phyloP scores from a whole-genome alignment of 164 flowering plant species.

The Malania oleifera region DNA sequence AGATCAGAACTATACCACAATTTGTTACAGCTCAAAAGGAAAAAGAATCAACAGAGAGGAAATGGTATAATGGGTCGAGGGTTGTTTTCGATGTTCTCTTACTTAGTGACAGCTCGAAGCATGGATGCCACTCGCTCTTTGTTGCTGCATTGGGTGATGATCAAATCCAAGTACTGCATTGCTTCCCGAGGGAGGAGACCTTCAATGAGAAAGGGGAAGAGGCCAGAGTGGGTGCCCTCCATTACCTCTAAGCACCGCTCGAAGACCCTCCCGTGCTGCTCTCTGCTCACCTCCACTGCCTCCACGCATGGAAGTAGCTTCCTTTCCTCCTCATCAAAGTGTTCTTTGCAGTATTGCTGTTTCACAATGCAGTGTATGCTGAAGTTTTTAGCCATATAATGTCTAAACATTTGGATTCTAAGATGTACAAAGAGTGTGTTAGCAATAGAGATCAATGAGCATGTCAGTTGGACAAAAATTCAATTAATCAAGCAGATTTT shows the following conservation, averaged over 20 bases:
- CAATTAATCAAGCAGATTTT: no score
- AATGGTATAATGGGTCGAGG: no score
- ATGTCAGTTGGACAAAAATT: no score
- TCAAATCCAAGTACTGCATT: slow-evolving; percentile 52
- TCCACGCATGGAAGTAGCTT: slow-evolving; percentile 57
- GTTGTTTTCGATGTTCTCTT: no score
- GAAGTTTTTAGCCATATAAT: no score
- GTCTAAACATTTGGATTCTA: no score
- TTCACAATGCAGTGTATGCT: background rate
- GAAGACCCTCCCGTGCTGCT: slow-evolving; percentile 33
- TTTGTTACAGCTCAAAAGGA: no score
- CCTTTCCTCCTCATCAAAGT: slow-evolving; percentile 68
- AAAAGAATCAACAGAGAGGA: no score
- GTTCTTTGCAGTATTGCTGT: slow-evolving; percentile 49
- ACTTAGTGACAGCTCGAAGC: slow-evolving; percentile 10
- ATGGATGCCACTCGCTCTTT: slow-evolving; percentile 13
- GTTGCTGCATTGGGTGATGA: slow-evolving; percentile 32
- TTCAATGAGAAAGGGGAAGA: slow-evolving; percentile 51
- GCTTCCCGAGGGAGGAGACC: slow-evolving; percentile 64
- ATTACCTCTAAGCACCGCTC: slow-evolving; percentile 50
- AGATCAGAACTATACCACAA: no score
- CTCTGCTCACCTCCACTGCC: slow-evolving; percentile 43
- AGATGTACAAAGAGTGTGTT: no score
- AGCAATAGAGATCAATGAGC: no score
- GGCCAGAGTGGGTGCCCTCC: slow-evolving; percentile 56